Percentiles rank a stretch among this genome's conserved stretches.
Conservation (phyloP, 805 yeast species). For the Metschnikowia cerradonensis region DNA sequence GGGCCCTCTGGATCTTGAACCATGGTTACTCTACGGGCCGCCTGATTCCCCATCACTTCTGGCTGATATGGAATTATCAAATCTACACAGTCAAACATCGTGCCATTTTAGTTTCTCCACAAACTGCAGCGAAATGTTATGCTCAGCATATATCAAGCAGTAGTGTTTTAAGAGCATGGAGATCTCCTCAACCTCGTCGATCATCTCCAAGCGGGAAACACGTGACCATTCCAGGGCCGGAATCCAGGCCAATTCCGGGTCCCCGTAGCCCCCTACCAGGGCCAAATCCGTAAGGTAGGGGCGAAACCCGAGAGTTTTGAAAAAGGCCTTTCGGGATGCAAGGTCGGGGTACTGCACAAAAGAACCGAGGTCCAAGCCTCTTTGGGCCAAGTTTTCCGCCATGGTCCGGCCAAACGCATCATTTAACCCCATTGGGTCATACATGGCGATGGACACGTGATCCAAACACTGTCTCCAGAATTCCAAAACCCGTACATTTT, state of each 20-base stretch:
- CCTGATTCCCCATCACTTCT: no score
- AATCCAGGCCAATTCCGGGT: slow-evolving; percentile 39
- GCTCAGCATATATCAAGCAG: slow-evolving; percentile 30
- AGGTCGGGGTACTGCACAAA: slow-evolving; percentile 50
- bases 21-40: no score
- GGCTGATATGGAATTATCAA: no score
- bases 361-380: slow-evolving; percentile 63
- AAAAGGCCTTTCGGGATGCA: slow-evolving; percentile 22
- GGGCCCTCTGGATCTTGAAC: no score
- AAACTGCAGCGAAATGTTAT: slow-evolving; percentile 7
- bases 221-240: slow-evolving; percentile 35
- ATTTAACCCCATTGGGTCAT: slow-evolving; percentile 66
- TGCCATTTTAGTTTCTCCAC: neutral
- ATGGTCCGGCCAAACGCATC: slow-evolving; percentile 68
- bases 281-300: slow-evolving; percentile 46
- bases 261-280: slow-evolving; percentile 35
- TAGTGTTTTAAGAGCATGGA: slow-evolving; percentile 60
- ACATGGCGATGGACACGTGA: slow-evolving; percentile 41
- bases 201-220: slow-evolving; percentile 53
- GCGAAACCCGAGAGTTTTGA: slow-evolving; percentile 23
- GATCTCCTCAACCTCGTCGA: slow-evolving; percentile 76
- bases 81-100: no score
- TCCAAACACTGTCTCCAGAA: slow-evolving; percentile 35
- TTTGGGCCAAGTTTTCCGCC: slow-evolving; percentile 52
- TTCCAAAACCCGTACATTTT: slow-evolving; percentile 42